Evolutionary conservation across 257 asterid genomes (phyloP).

Genomic region (Catharanthus roseus): DNA sequence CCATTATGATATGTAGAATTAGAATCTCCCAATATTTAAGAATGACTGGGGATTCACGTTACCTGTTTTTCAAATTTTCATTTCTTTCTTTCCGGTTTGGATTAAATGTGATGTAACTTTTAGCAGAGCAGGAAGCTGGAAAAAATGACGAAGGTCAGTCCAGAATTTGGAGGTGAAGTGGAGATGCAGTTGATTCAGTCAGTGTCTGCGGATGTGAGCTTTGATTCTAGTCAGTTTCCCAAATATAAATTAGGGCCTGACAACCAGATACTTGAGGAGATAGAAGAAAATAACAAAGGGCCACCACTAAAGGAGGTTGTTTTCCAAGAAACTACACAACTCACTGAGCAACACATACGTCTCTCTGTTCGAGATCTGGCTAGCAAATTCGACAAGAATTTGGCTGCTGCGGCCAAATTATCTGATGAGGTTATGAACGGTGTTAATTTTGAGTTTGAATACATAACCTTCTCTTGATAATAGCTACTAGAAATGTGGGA

Average conservation of each 20-base stretch:
- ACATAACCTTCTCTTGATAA: neutral
- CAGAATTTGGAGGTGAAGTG: slow-evolving; percentile 58
- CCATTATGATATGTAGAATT: neutral
- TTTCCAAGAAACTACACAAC: slow-evolving; percentile 54
- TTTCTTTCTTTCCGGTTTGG: neutral
- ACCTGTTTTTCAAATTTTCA: neutral
- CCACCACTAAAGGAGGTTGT: slow-evolving; percentile 87
- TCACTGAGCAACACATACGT: slow-evolving; percentile 79
- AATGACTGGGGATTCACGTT: neutral
- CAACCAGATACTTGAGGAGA: slow-evolving; percentile 70
- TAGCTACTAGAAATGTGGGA: neutral
- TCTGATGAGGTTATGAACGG: slow-evolving; percentile 63
- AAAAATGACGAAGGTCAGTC: slow-evolving; percentile 89
- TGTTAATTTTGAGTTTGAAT: neutral
- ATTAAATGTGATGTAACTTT: neutral
- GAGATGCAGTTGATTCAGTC: slow-evolving; percentile 49
- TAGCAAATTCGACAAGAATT: slow-evolving; percentile 90
- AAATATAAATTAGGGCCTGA: slow-evolving; percentile 86
- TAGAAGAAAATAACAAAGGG: slow-evolving; percentile 61
- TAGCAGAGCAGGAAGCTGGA: slow-evolving; percentile 23
- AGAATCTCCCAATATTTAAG: neutral
- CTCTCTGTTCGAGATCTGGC: slow-evolving; percentile 96
- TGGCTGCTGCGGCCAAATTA: slow-evolving; percentile 91
- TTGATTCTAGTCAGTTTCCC: slow-evolving; percentile 64
- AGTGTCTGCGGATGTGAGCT: slow-evolving; percentile 72